phyloP scores from a whole-genome alignment of 140 eudicot species.

The Senecio squalidus region DNA sequence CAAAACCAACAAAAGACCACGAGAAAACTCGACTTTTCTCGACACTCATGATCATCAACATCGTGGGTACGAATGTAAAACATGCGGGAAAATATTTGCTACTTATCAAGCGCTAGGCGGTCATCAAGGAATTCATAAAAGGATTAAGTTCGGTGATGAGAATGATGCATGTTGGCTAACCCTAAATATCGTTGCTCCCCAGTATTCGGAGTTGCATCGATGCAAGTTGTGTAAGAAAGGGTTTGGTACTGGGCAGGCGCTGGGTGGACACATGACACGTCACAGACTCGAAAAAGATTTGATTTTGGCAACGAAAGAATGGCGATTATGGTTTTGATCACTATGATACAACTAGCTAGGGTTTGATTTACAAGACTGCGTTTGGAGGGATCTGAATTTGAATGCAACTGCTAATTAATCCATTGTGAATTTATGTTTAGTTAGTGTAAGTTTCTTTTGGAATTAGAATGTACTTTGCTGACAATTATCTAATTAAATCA shows the following conservation, averaged over 20 bases:
- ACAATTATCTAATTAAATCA: too few species aligned
- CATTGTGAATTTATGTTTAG: too few species aligned
- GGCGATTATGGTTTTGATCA: not conserved
- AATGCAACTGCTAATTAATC: too few species aligned
- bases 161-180: not conserved
- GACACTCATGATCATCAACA: not conserved
- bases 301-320: not conserved
- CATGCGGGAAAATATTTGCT: not conserved
- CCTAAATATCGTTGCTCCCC: not conserved
- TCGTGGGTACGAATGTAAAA: conserved; percentile 1
- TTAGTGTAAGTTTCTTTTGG: too few species aligned
- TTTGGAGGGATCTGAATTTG: too few species aligned
- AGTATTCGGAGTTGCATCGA: not conserved
- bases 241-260: not conserved
- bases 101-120: conserved; percentile 6
- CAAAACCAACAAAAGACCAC: not conserved
- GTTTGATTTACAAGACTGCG: too few species aligned
- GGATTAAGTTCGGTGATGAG: not conserved
- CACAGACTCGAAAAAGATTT: not conserved
- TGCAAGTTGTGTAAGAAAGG: not conserved
- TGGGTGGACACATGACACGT: not conserved
- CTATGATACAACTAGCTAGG: too few species aligned
- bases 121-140: conserved; percentile 1
- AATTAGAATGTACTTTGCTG: too few species aligned
- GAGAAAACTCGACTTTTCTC: not conserved